These are phyloP conservation scores for Psilocybe azurescens DNA, from an alignment of 768 basidiomycete species.

Conservation along the genomic window DNA sequence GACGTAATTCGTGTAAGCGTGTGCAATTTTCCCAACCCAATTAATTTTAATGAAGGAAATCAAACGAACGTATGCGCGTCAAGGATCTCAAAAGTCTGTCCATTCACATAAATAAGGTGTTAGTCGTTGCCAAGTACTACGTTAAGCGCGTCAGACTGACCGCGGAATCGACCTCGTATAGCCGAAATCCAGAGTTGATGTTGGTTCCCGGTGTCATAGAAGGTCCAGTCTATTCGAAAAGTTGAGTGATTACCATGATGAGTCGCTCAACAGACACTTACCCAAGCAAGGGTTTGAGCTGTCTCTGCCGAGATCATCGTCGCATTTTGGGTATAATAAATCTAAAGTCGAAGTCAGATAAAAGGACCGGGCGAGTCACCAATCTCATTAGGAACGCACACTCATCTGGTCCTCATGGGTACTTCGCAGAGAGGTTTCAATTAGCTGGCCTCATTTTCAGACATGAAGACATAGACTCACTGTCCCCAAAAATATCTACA, in stretches of 20 bases:
- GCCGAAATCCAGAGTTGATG: slow-evolving; percentile 76
- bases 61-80: slow-evolving; percentile 75
- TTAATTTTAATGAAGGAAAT: too few relatives aligned
- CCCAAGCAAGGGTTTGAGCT: slow-evolving; percentile 56
- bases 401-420: slow-evolving; percentile 77
- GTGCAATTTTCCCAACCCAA: not conserved
- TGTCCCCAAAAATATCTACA: slow-evolving; percentile 77
- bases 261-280: slow-evolving; percentile 20
- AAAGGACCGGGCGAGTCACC: not conserved
- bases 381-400: slow-evolving; percentile 35
- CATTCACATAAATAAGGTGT: not conserved
- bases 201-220: slow-evolving; percentile 74
- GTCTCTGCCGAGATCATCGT: slow-evolving; percentile 60
- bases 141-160: slow-evolving; percentile 41
- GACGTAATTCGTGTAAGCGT: not conserved
- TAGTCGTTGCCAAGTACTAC: not conserved
- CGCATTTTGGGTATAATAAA: slow-evolving; percentile 76
- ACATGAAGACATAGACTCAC: slow-evolving; percentile 22
- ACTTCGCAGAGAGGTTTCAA: slow-evolving; percentile 21
- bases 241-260: not conserved
- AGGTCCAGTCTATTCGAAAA: slow-evolving; percentile 57
- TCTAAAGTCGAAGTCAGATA: slow-evolving; percentile 37
- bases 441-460: not conserved
- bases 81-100: slow-evolving; percentile 75
- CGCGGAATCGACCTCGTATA: slow-evolving; percentile 73